phyloP scores from a whole-genome alignment of 2,329 filamentous ascomycete species.

The Cytospora piceae region DNA sequence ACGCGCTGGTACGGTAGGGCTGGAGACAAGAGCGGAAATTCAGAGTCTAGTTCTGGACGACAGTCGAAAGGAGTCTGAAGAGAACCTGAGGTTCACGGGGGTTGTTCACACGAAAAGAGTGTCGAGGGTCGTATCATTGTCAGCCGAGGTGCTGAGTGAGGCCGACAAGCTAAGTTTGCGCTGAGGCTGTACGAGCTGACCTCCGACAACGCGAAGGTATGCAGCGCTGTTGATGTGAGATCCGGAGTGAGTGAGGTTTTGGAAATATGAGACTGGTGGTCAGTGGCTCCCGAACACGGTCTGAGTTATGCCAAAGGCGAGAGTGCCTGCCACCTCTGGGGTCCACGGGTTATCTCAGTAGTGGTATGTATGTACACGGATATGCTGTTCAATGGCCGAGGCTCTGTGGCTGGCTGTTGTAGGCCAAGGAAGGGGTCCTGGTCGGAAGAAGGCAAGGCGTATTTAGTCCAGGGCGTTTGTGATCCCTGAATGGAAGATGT shows the following conservation, averaged over 20 bases:
- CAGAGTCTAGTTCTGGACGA: background rate
- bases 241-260: constrained; percentile 16
- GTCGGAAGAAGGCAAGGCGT: too few relatives aligned
- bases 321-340: constrained; percentile 1
- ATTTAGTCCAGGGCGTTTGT: too few relatives aligned
- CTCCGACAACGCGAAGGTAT: background rate
- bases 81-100: background rate
- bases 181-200: background rate
- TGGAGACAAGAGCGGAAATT: too few relatives aligned
- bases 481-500: too few relatives aligned
- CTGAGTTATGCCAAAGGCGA: constrained; percentile 30
- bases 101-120: background rate
- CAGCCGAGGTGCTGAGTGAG: background rate
- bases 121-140: background rate
- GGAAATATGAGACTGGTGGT: constrained; percentile 27
- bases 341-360: background rate
- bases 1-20: too few relatives aligned
- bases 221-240: constrained; percentile 17
- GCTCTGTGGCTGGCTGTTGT: too few relatives aligned
- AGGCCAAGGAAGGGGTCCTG: too few relatives aligned
- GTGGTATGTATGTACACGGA: too few relatives aligned
- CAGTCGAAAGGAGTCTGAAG: background rate
- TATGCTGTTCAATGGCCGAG: too few relatives aligned
- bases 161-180: background rate
- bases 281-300: constrained; percentile 29